Base-by-base conservation (phyloP, 2,329 filamentous ascomycete genomes). In the Colletotrichum sp. region DNA sequence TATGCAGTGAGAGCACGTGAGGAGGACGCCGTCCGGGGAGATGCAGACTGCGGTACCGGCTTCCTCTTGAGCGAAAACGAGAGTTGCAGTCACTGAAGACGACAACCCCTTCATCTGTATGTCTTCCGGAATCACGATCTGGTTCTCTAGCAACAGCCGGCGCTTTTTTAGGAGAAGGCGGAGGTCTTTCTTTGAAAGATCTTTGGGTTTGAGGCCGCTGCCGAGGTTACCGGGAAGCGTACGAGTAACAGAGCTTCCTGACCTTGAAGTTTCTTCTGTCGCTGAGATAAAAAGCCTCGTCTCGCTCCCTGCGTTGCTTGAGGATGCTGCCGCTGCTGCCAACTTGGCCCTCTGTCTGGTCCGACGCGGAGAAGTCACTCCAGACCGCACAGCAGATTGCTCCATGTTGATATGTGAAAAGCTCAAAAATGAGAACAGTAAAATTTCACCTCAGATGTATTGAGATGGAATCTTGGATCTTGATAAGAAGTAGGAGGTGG, bases 1-100 rank as follows among this genome's bases (percentile, higher is more conserved):
- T 21, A 90, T 80, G 76, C 89, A 90, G 74, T 90, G 89, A 0
- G 89, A 83, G 78, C 88, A 90, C 3, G 87, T 89, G 24, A 90
- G 80, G 6, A 89, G 77, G 55, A 89, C 81, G 6, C 89, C 88
- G 4, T 79, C 71, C 0, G 83, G 76, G 0, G 85, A 83, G 38
- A 90, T 85, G 76, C 87, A 90, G 3, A 90, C 84, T 0, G 88
- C 89, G 2, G 88, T 90, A 7, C 88, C 87, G 7, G 88, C 88
- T 75, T 88, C 85, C 30, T 86, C 80, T 74, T 88, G 87, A 0
- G 86, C 86, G 75, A 90, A 90, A 28, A 90, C 84, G 7, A 89
- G 82, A 6, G 84, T 85, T 38, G 83, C 80, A n/a, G 69, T 65
- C 28, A 76, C 30, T 14, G 56, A 65, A 3, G 58, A 28, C 9